Evolutionary conservation across 2,329 filamentous ascomycete genomes (phyloP).

Genomic region (Verticillium nonalfalfae): DNA sequence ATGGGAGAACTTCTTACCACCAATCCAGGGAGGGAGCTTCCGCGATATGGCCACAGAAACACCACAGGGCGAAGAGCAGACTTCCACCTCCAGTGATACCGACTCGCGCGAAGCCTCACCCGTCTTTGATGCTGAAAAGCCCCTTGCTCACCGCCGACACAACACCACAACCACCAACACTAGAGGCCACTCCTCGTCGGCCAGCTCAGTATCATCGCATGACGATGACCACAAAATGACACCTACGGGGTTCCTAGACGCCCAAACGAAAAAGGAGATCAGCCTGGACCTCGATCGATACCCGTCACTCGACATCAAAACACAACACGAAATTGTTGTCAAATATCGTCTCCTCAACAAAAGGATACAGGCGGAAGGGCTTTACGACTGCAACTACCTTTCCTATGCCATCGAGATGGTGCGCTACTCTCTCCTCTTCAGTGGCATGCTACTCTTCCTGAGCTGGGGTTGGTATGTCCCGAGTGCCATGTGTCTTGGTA

Average conservation of each 20-base stretch:
- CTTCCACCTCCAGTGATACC: constrained; percentile 37
- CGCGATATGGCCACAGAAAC: constrained; percentile 29
- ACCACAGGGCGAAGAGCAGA: constrained; percentile 25
- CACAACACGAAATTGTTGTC: constrained; percentile 67
- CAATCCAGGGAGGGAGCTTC: constrained; percentile 84
- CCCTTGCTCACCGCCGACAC: constrained; percentile 22
- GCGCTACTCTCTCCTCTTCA: constrained; percentile 66
- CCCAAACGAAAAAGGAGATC: constrained; percentile 68
- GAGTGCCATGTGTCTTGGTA: constrained; percentile 70
- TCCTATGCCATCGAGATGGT: constrained; percentile 69
- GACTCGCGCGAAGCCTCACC: constrained; percentile 48
- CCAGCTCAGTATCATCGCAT: constrained; percentile 54
- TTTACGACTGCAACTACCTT: constrained; percentile 80
- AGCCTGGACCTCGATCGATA: constrained; percentile 74
- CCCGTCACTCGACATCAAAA: constrained; percentile 65
- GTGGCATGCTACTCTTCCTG: constrained; percentile 55
- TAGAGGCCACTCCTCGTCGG: constrained; percentile 27
- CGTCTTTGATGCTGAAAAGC: constrained; percentile 37
- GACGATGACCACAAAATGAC: constrained; percentile 35
- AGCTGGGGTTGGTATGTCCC: constrained; percentile 58
- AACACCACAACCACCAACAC: not conserved
- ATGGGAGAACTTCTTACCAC: constrained; percentile 86
- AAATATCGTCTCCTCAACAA: constrained; percentile 79
- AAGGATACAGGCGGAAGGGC: constrained; percentile 63
- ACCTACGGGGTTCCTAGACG: constrained; percentile 63